Conservation (phyloP, 768 basidiomycete species). For the Nidularia pulvinata region DNA sequence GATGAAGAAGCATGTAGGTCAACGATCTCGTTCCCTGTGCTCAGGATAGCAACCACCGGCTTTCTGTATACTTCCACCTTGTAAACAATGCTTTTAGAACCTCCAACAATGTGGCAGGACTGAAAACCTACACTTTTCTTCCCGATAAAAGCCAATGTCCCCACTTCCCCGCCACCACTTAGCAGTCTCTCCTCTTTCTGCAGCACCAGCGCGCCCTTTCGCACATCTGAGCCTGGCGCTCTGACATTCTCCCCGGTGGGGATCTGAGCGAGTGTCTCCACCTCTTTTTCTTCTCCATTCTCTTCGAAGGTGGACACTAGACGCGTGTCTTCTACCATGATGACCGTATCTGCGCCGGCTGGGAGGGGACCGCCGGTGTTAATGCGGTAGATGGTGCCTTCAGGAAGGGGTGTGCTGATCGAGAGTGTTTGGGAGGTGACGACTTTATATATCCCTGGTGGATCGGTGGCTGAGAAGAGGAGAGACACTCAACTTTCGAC, state of each 20-base stretch:
- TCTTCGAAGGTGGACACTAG: slow-evolving; percentile 54
- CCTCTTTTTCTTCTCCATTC: slow-evolving; percentile 67
- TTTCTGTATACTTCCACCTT: slow-evolving; percentile 73
- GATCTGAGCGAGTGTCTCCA: slow-evolving; percentile 66
- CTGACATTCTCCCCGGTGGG: slow-evolving; percentile 73
- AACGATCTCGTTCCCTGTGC: slow-evolving; percentile 84
- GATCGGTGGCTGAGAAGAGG: slow-evolving; percentile 55
- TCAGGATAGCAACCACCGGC: slow-evolving; percentile 78
- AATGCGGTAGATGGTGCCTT: slow-evolving; percentile 65
- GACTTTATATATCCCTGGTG: slow-evolving; percentile 67
- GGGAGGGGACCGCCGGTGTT: slow-evolving; percentile 89
- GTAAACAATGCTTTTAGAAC: neutral
- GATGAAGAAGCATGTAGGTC: slow-evolving; percentile 50
- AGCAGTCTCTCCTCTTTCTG: slow-evolving; percentile 59
- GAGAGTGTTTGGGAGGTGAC: slow-evolving; percentile 55
- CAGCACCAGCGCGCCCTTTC: slow-evolving; percentile 65
- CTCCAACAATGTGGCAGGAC: neutral
- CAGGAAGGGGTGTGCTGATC: slow-evolving; percentile 44
- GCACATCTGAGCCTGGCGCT: slow-evolving; percentile 72
- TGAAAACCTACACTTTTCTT: slow-evolving; percentile 44
- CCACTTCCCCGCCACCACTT: slow-evolving; percentile 79
- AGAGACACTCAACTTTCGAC: too few species aligned
- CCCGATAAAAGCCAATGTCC: slow-evolving; percentile 81
- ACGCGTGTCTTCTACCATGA: slow-evolving; percentile 94
- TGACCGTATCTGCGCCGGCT: slow-evolving; percentile 69